These are phyloP conservation scores for Lathyrus aphaca DNA, from an alignment of 306 rosid genomes.

Conservation along the genomic window DNA sequence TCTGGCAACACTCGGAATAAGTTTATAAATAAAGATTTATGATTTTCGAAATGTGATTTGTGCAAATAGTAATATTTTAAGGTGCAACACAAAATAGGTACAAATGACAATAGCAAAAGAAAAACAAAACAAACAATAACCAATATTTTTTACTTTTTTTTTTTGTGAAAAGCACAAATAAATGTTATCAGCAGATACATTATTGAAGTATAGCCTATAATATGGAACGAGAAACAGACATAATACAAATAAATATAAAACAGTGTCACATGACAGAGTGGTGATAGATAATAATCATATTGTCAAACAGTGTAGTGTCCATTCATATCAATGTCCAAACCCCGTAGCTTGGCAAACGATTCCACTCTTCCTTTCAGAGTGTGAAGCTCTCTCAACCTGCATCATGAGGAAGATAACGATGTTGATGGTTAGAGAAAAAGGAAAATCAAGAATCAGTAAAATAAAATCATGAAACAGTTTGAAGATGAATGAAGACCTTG, in stretches of 20 bases:
- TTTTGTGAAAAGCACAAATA: not conserved
- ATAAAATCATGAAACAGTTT: slow-evolving; percentile 11
- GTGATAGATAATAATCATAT: not conserved
- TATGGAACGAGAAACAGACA: slow-evolving; percentile 1
- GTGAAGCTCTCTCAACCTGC: slow-evolving; percentile 84
- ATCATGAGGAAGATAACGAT: not conserved
- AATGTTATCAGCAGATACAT: slow-evolving; percentile 16
- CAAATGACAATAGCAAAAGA: not conserved
- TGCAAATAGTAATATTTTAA: slow-evolving; percentile 27
- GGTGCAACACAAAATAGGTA: slow-evolving; percentile 19
- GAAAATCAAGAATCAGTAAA: not conserved
- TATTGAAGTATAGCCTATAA: slow-evolving; percentile 16
- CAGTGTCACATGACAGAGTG: not conserved
- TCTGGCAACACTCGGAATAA: not conserved
- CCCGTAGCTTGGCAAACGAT: slow-evolving; percentile 67
- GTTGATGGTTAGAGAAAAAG: not conserved
- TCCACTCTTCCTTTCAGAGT: slow-evolving; percentile 77
- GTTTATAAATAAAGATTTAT: slow-evolving; percentile 24
- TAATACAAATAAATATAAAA: slow-evolving; percentile 5
- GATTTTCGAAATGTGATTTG: not conserved
- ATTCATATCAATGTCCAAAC: slow-evolving; percentile 70
- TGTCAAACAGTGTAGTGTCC: slow-evolving; percentile 67
- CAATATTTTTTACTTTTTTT: no score
- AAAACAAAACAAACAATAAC: slow-evolving; percentile 1
- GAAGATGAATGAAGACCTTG: slow-evolving; percentile 52